Base-by-base conservation (phyloP, 768 basidiomycete species). In the Hygrocybe punicea region DNA sequence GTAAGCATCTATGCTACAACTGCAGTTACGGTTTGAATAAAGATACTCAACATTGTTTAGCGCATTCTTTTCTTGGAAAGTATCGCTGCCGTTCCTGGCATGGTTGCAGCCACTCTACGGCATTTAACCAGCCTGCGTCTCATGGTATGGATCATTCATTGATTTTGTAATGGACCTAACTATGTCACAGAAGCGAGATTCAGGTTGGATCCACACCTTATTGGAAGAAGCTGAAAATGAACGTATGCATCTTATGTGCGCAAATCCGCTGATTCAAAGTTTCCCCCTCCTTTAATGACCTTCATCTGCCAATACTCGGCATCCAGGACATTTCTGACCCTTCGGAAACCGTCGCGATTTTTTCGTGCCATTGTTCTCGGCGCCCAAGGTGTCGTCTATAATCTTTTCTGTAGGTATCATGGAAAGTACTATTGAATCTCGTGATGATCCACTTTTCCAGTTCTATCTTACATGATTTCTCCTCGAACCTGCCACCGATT, bases 221-320 rank as follows among this genome's bases (percentile, higher is more conserved):
- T 76, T 97, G 16, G 89, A 93, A 68, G 96, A 97, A 75, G 93
- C 94, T 11, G 93, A 98, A 68, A 98, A 98, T 68, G 96, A 99
- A 74, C 79, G 96, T 35, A 96, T 97, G 91, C 93, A 96, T 70
- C 78, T 95, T 52, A 89, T 95, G 89, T 91, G 58, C 65, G 81
- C 69, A 24, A 8, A 10, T 29, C n/a, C 11, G 54, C 37, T 51
- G 36, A 51, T 59, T 36, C 25, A 44, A 24, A 23, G 19, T 19
- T 19, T 59, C 17, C 17, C 24, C n/a, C n/a, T n/a, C n/a, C 59
- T 55, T 64, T 64, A n/a, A 53, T 51, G 56, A 59, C 46, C 48
- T 19, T n/a, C n/a, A n/a, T n/a, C n/a, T n/a, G n/a, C n/a, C n/a
- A n/a, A n/a, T n/a, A n/a, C n/a, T n/a, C n/a, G 59, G 62, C 52